Evolutionary conservation across 768 basidiomycete genomes (phyloP).

Genomic region (Mycena capillaripes): DNA sequence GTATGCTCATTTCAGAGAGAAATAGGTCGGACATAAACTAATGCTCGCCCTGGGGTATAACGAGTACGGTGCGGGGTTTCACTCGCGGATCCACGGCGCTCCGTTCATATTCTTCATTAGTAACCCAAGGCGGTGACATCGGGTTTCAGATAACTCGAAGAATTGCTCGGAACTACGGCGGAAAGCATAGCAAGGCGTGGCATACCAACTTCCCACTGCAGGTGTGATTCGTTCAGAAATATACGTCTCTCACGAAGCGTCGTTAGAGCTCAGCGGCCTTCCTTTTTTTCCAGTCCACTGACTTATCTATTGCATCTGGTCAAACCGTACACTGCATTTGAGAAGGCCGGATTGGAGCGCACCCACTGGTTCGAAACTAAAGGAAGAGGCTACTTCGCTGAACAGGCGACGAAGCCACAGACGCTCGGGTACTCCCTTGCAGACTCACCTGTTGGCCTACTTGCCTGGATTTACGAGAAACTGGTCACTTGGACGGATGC

Average conservation of each 20-base stretch:
- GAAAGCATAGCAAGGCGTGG: constrained; percentile 57
- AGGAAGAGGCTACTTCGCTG: constrained; percentile 45
- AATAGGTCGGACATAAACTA: constrained; percentile 46
- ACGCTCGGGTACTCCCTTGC: constrained; percentile 58
- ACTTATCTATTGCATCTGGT: constrained; percentile 14
- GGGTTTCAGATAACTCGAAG: constrained; percentile 53
- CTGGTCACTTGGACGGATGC: constrained; percentile 52
- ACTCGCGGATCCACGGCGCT: neutral
- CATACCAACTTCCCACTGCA: constrained; percentile 57
- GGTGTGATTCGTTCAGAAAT: neutral
- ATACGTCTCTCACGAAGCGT: neutral
- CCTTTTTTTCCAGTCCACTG: constrained; percentile 24
- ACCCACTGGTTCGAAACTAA: constrained; percentile 36
- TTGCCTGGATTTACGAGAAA: constrained; percentile 44
- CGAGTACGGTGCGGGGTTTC: constrained; percentile 46
- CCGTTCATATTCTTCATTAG: constrained; percentile 36
- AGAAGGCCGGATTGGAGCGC: constrained; percentile 41
- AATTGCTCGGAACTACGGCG: constrained; percentile 48
- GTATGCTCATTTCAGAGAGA: constrained; percentile 15
- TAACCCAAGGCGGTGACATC: constrained; percentile 60
- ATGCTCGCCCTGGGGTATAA: constrained; percentile 54
- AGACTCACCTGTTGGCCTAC: constrained; percentile 61
- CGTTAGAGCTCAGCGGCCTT: constrained; percentile 23
- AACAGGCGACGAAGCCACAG: constrained; percentile 53
- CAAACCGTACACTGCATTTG: constrained; percentile 30